Base-by-base conservation (phyloP, 805 yeast species). In the Metschnikowia sp. region DNA sequence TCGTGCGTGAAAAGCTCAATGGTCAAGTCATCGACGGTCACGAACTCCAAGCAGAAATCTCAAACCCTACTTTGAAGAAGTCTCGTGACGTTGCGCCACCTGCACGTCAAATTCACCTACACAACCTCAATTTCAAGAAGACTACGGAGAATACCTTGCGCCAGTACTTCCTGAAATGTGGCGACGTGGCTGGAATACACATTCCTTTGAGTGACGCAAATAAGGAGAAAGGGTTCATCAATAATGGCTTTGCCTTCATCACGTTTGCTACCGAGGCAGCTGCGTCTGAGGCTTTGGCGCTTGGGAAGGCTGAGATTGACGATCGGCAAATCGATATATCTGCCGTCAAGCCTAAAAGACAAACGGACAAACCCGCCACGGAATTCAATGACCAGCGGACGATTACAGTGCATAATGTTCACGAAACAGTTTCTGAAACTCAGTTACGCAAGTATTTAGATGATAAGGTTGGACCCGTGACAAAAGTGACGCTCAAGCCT, bases 241-340 rank as follows among this genome's bases (percentile, higher is more conserved):
- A 82, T 57, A 81, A 79, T 39, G 91, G 92, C 0, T 83, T 75
- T 61, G 96, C 84, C 0, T 86, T 87, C 58, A 65, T 87, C 0
- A 68, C 78, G 0, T 86, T 80, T 54, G 48, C 57, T 2, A 62
- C 64, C 0, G 59, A 63, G 8, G 72, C 69, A 1, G 75, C 72
- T 3, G 86, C 89, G 0, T 57, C 64, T 0, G 59, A 60, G 3
- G 82, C 88, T 0, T 52, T 82, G 1, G 36, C 53, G 10, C 58
- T 74, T 40, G 70, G 82, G 51, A 68, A 72, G 8, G 54, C 65
- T 0, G 61, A 64, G 3, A 50, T 84, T 1, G 71, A 70, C 35
- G 82, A 76, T 0, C 63, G 86, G 37, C 62, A 55, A 0, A 66
- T 87, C 2, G 66, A 66, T 10, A 84, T 84, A 0, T 65, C 72